Percentiles rank a stretch among this genome's conserved stretches.
Conservation (phyloP, 306 rosid species). For the Fragaria iinumae region DNA sequence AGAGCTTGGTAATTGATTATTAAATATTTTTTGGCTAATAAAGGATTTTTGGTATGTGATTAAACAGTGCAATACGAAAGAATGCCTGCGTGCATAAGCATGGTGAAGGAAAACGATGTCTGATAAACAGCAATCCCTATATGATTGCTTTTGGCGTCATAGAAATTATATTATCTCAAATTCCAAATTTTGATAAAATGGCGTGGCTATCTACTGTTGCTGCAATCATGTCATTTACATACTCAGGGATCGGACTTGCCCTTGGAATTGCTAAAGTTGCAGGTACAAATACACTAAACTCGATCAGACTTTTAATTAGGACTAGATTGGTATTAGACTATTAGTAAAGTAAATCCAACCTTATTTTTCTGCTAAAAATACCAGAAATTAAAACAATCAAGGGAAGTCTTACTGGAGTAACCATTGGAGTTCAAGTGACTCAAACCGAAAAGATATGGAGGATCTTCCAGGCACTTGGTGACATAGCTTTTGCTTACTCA, state of each 20-base stretch:
- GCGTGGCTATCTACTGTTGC: conserved; percentile 30
- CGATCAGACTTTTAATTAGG: background rate
- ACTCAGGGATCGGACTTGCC: conserved; percentile 31
- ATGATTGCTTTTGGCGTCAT: conserved; percentile 25
- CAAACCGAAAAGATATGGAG: conserved; percentile 37
- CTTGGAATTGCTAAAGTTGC: conserved; percentile 25
- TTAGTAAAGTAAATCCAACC: background rate
- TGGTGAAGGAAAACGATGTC: conserved; percentile 13
- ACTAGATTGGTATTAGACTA: background rate
- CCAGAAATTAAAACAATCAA: conserved; percentile 27
- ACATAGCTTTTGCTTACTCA: conserved; percentile 44
- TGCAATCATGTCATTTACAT: conserved; percentile 32
- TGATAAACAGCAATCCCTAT: conserved; percentile 17
- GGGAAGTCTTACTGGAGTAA: conserved; percentile 38
- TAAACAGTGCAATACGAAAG: conserved; percentile 26
- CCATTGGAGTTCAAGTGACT: conserved; percentile 12
- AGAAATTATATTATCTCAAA: conserved; percentile 23
- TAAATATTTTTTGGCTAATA: background rate
- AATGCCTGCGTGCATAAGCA: conserved; percentile 22
- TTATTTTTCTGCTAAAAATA: background rate
- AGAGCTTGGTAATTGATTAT: background rate
- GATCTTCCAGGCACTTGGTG: conserved; percentile 44
- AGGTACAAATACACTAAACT: conserved; percentile 14
- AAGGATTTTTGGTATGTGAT: background rate
- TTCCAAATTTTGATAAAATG: conserved; percentile 22